A percentile compares a stretch with the other conserved stretches of the same genome.
phyloP scores from a whole-genome alignment of 2,329 filamentous ascomycete species.

The Gnomoniopsis smithogilvyi region DNA sequence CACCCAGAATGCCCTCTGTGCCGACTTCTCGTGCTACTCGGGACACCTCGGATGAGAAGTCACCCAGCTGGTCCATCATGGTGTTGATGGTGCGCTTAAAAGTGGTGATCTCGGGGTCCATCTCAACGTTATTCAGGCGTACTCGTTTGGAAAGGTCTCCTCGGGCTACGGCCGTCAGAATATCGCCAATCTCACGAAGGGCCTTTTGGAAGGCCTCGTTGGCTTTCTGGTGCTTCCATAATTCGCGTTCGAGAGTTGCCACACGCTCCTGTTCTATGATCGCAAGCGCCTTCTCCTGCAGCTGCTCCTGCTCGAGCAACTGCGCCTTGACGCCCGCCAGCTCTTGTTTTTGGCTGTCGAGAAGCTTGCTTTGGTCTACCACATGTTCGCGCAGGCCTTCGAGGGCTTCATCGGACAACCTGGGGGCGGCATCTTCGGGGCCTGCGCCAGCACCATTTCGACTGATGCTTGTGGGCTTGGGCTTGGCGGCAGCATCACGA shows the following conservation, averaged over 20 bases:
- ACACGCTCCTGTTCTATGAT: slow-evolving; percentile 86
- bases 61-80: slow-evolving; percentile 97
- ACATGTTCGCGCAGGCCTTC: slow-evolving; percentile 85
- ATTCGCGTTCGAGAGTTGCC: slow-evolving; percentile 82
- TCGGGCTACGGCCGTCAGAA: slow-evolving; percentile 92
- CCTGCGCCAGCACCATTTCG: slow-evolving; percentile 23
- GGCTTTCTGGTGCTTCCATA: slow-evolving; percentile 96
- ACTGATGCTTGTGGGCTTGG: slow-evolving; percentile 23
- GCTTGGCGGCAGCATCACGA: slow-evolving; percentile 22
- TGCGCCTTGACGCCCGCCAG: slow-evolving; percentile 83
- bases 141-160: slow-evolving; percentile 97
- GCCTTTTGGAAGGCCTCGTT: slow-evolving; percentile 99
- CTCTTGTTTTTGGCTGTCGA: slow-evolving; percentile 82
- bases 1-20: slow-evolving; percentile 89
- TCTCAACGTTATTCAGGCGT: slow-evolving; percentile 89
- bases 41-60: slow-evolving; percentile 95
- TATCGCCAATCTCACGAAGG: slow-evolving; percentile 91
- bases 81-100: slow-evolving; percentile 99
- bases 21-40: slow-evolving; percentile 93
- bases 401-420: slow-evolving; percentile 76
- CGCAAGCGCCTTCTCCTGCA: slow-evolving; percentile 78
- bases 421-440: slow-evolving; percentile 22
- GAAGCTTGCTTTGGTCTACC: slow-evolving; percentile 88
- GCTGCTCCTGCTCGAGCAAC: slow-evolving; percentile 78
- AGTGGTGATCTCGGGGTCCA: slow-evolving; percentile 96